Evolutionary conservation across 805 yeast genomes (phyloP).

Genomic region (Babjeviella inositovora): DNA sequence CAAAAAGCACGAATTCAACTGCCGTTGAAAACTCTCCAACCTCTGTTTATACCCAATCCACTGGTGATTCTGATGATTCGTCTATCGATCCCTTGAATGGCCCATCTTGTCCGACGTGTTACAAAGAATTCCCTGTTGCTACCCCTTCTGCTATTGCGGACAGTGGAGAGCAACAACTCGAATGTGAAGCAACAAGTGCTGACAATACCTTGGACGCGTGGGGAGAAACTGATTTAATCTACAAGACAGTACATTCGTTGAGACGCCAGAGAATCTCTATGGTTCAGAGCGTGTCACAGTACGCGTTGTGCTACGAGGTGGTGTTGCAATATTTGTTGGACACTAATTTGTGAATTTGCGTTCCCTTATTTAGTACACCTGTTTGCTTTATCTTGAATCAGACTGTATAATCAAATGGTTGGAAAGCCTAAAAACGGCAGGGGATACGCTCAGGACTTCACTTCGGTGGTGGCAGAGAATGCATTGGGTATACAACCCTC

Average conservation of each 20-base stretch:
- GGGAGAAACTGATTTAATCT: slow-evolving; percentile 17
- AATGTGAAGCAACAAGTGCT: slow-evolving; percentile 1
- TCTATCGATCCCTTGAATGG: slow-evolving; percentile 2
- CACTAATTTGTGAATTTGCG: too few species aligned
- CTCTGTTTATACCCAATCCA: slow-evolving; percentile 1
- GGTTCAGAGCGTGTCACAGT: slow-evolving; percentile 39
- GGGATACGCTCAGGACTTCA: too few species aligned
- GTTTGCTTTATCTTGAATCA: too few species aligned
- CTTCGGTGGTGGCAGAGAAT: too few species aligned
- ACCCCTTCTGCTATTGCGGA: slow-evolving; percentile 1
- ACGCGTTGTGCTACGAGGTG: slow-evolving; percentile 29
- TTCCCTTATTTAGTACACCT: too few species aligned
- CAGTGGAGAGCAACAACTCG: background rate
- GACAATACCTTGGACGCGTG: slow-evolving; percentile 1
- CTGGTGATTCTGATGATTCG: slow-evolving; percentile 1
- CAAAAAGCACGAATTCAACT: too few species aligned
- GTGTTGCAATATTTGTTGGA: too few species aligned
- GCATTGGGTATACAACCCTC: too few species aligned
- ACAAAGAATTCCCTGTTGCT: background rate
- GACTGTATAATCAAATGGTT: too few species aligned
- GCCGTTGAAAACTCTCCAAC: slow-evolving; percentile 1
- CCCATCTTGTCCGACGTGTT: slow-evolving; percentile 1
- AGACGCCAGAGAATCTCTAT: slow-evolving; percentile 31
- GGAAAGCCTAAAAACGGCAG: too few species aligned
- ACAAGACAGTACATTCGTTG: slow-evolving; percentile 22